These are phyloP conservation scores for Loxodes magnus DNA, from an alignment of 73 alveolate species.

Conservation along the genomic window DNA sequence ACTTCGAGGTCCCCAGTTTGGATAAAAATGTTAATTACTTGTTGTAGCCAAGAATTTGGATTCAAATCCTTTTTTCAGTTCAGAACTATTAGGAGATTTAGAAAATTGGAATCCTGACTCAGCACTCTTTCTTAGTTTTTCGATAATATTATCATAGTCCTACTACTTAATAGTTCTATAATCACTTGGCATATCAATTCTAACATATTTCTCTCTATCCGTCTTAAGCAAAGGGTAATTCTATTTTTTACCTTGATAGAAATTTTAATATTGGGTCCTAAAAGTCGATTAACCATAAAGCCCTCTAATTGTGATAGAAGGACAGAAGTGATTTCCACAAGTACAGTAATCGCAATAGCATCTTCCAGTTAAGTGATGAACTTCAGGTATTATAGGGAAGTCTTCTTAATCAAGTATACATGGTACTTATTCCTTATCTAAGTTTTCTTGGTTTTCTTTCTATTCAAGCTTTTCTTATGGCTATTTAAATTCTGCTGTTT, in stretches of 20 bases:
- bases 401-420: neutral
- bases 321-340: neutral
- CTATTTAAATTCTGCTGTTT: too few relatives aligned
- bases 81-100: too few relatives aligned
- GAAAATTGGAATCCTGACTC: too few relatives aligned
- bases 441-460: too few relatives aligned
- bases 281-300: neutral
- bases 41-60: neutral
- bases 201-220: neutral
- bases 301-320: neutral
- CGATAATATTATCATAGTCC: neutral
- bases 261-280: neutral
- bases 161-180: neutral
- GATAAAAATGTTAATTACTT: neutral
- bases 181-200: neutral
- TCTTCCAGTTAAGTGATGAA: neutral
- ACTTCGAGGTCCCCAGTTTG: neutral
- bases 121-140: neutral
- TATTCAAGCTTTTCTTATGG: too few relatives aligned
- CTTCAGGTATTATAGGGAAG: neutral
- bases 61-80: neutral
- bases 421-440: neutral
- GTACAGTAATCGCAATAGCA: neutral
- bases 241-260: neutral
- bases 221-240: neutral